Base-by-base conservation (phyloP, 306 rosid genomes). In the Prunus armeniaca region DNA sequence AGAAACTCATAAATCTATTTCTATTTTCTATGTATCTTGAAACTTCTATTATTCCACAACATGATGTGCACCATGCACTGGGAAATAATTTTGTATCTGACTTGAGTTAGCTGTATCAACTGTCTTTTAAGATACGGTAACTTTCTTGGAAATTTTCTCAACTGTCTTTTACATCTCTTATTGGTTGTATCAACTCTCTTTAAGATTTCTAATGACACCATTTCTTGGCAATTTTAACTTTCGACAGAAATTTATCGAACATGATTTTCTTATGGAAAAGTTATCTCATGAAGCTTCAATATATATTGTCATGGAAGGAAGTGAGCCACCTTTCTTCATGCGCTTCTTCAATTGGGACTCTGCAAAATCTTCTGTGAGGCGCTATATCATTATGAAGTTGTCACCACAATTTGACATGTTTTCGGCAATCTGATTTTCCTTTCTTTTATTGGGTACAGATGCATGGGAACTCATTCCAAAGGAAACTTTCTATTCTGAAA, bases 311-410 rank as follows among this genome's bases (percentile, higher is more conserved):
- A 86, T 86, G 90, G 99, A 96, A 91, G 93, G 96, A 19, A 91
- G 91, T 62, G 99, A 96, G 81, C 99, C 99, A 38, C 84, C 90
- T 83, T 96, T 96, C 89, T 96, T 92, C 90, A 93, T 96, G n/a
- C 93, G 91, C 82, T 96, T 96, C 90, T 96, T 92, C 80, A 82
- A 83, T 47, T 96, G 99, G 99, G 98, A 96, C 67, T 84, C 93
- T 15, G 92, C 96, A 73, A 96, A 91, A 80, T 86, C 93, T 76
- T 69, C 87, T 0, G 99, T 96, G 82, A 96, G 96, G 73, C 50
- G 65, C 79, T 73, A 58, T 49, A 25, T 24, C 41, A 51, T 32
- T 69, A 17, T 56, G 62, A 47, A 64, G n/a, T 76, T 63, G 28
- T 67, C 12, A 66, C 69, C 28, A 30, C 58, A 60, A 65, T 66